Percentiles rank a stretch among this genome's conserved stretches.
phyloP scores from a whole-genome alignment of 108 stramenopile species.

The Cyclotella cryptica region DNA sequence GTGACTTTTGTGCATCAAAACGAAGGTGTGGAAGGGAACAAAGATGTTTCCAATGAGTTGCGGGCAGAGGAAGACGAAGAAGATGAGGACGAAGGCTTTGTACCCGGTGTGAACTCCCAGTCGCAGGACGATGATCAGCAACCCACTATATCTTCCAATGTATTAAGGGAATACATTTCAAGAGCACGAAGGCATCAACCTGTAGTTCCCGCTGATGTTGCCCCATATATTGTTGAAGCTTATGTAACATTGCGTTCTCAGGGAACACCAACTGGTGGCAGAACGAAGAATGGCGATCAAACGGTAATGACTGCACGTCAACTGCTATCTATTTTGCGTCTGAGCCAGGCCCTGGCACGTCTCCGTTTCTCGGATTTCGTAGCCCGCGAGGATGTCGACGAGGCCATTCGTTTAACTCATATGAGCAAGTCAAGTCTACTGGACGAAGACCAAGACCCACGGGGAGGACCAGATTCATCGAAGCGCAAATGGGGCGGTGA shows the following conservation, averaged over 20 bases:
- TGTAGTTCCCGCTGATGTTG: constrained; percentile 90
- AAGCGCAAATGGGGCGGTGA: constrained; percentile 58
- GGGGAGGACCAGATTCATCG: constrained; percentile 27
- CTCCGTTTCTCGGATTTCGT: constrained; percentile 94
- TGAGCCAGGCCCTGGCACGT: constrained; percentile 95
- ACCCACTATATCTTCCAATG: constrained; percentile 66
- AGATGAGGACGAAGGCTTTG: constrained; percentile 38
- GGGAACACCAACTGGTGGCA: constrained; percentile 72
- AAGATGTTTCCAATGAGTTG: constrained; percentile 13
- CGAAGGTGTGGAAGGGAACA: constrained; percentile 67
- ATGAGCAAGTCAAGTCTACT: constrained; percentile 85
- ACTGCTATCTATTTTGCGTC: constrained; percentile 95
- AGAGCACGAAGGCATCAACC: constrained; percentile 93
- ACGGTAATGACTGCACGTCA: constrained; percentile 98
- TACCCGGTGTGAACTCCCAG: constrained; percentile 3
- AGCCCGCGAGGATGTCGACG: constrained; percentile 96
- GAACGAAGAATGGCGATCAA: constrained; percentile 79
- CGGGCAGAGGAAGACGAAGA: constrained; percentile 43
- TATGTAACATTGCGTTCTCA: constrained; percentile 93
- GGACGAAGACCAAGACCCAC: constrained; percentile 43
- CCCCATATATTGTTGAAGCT: constrained; percentile 96
- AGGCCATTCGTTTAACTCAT: constrained; percentile 96
- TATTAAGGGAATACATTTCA: constrained; percentile 95
- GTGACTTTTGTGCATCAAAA: constrained; percentile 98
- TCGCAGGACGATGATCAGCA: constrained; percentile 44